Base-by-base conservation (phyloP, 1,284 basidiomycete species). In the Sutorius eximius region DNA sequence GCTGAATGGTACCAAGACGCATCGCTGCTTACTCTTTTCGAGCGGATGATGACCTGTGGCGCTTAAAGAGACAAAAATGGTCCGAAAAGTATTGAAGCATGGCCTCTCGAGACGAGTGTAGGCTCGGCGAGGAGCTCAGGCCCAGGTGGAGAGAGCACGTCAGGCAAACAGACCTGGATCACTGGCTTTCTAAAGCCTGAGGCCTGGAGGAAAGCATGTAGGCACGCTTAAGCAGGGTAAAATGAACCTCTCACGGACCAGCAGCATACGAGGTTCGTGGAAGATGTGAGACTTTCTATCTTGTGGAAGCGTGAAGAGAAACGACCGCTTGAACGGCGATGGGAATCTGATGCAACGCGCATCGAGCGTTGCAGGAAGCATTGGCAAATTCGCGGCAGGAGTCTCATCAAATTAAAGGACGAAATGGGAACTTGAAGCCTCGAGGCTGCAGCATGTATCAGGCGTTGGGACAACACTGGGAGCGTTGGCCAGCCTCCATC, bases 401-500 rank as follows among this genome's bases (percentile, higher is more conserved):
- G 42, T 36, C 9, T 36, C 49, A 49, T 52, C 37, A 57, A 38
- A 62, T 32, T 15, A 48, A 53, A 29, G 13, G 44, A 32, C 13
- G 16, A 15, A 32, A 18, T 8, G 16, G 22, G 20, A 27, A 27
- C 24, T 27, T 27, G 24, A 33, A 34, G 53, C 61, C 59, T 67
- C 52, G 52, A 63, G 63, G 62, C 43, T 36, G 5, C 49, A 29
- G 47, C 62, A 36, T 58, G 60, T n/a, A 9, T 16, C 8, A n/a
- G 48, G 22, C 1, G 44, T 18, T 48, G 29, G 22, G 2, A 27
- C 22, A 24, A 13, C 16, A 3, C 16, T 11, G 6, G 10, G 7
- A 16, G 24, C 32, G 20, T 24, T 22, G 32, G 11, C 32, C 20
- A 40, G 13, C 12, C 38, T 20, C 11, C 37, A 40, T 12, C 34